Base-by-base conservation (phyloP, 2,329 filamentous ascomycete genomes). In the Cladophialophora yegresii region DNA sequence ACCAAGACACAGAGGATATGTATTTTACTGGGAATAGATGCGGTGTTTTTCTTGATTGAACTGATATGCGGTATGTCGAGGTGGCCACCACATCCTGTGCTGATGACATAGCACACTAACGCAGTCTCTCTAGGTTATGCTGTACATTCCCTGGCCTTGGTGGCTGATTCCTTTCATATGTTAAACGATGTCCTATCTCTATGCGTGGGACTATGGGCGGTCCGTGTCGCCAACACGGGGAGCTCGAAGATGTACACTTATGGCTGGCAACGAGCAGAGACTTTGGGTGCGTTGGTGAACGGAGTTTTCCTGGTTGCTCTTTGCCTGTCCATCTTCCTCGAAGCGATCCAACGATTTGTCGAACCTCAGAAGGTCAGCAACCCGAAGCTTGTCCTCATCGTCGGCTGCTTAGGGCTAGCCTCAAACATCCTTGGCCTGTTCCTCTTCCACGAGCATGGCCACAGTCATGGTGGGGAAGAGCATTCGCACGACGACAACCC, bases 111-210 rank as follows among this genome's bases (percentile, higher is more conserved):
- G 26, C 43, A n/a, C 23, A 33, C 55, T 58, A 12, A 58, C 55
- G 6, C 16, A 28, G 12, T 33, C 28, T 53, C 28, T 53, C 28
- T 67, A 84, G 84, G 95, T 67, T 91, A 96, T 81, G 81, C 89
- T 68, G 92, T 96, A 66, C 89, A 93, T 75, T 98, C 95, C 20
- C 85, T 99, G 71, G 95, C 95, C 43, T 85, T 99, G 64, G 92
- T 96, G 75, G 95, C 95, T 60, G 95, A 99, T 81, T 92, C 95
- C 65, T 99, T 99, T 78, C 95, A 99, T 80, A 99, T 99, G 95
- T 83, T 99, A 66, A 99, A 99, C 81, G 95, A 99, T 85, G 95
- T 99, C 72, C 89, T 99, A 66, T 98, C 95, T 1, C 82, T 99
- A 13, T 85, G 89, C 62, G 93, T 99, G 67, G 95, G 95, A 69